phyloP scores from a whole-genome alignment of 371 early-diverging fungal genomes.

The Actinomucor elegans region DNA sequence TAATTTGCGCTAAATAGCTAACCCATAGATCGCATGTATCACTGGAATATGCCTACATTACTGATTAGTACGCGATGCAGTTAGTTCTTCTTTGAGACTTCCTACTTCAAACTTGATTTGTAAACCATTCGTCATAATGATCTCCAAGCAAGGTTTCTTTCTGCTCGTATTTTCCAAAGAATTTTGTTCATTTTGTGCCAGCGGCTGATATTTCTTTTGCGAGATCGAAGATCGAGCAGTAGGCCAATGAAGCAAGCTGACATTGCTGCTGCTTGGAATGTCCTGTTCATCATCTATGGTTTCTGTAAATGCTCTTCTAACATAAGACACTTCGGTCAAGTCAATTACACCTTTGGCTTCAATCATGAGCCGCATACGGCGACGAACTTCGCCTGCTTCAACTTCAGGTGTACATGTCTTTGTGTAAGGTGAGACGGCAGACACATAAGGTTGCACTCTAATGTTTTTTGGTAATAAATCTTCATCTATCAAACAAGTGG shows the following conservation, averaged over 20 bases:
- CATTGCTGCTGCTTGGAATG: neutral
- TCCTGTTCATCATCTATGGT: neutral
- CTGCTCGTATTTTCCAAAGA: neutral
- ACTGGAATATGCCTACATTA: constrained; percentile 37
- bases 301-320: constrained; percentile 23
- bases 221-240: neutral
- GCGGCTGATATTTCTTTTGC: too few species aligned
- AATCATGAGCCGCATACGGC: constrained; percentile 48
- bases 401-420: neutral
- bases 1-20: constrained; percentile 39
- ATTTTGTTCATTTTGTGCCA: neutral
- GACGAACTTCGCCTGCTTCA: constrained; percentile 26
- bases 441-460: constrained; percentile 1
- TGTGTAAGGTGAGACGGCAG: constrained; percentile 17
- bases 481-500: constrained; percentile 2
- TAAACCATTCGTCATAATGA: constrained; percentile 45
- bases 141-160: constrained; percentile 28
- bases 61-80: too few species aligned
- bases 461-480: constrained; percentile 1
- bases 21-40: constrained; percentile 57
- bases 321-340: constrained; percentile 47
- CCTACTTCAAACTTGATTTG: constrained; percentile 33
- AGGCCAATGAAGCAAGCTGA: neutral
- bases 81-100: neutral
- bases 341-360: constrained; percentile 54